Base-by-base conservation (phyloP, 805 yeast species). In the Lipomyces yamadae region DNA sequence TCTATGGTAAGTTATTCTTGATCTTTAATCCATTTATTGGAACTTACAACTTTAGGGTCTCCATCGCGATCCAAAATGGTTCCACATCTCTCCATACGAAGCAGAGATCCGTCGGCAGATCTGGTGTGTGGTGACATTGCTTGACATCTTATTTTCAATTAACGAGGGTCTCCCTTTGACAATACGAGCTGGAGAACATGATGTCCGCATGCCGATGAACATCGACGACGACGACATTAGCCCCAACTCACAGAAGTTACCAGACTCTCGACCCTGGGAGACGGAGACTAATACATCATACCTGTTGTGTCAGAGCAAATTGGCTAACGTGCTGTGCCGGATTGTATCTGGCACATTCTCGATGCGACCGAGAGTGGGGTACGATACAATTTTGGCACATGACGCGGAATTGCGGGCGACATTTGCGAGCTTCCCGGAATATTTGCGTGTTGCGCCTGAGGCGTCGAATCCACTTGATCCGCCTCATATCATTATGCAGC, bases 11-110 rank as follows among this genome's bases (percentile, higher is more conserved):
- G 63, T 18, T 56, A 24, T 34, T 34, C 18, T 30, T 62, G 32
- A 13, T 24, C 24, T 24, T 24, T 15, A 24, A 13, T 13, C 13
- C 4, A 11, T 32, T 18, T 15, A 24, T 5, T 30, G 29, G 10
- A 30, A 11, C 37, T 37, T 29, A 61, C 34, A n/a, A 34, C 11
- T 42, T 24, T 32, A 65, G 68, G 79, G 79, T 8, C 66, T 76
- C n/a, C 78, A 76, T 61, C 69, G 79, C 29, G 79, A 76, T 59
- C 77, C 79, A 6, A 72, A 72, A 35, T 75, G 77, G 76, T 76
- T 76, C 66, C 69, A 65, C 37, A 62, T 76, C 59, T 64, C 76
- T 8, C 71, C 73, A 8, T 76, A 72, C 56, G 78, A 76, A 56
- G 70, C 74, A 4, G 78, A 76, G 42, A 70, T 70, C 52, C 63